These are phyloP conservation scores for Coniferiporia sulphurascens DNA, from an alignment of 1,284 basidiomycete species.

Conservation along the genomic window DNA sequence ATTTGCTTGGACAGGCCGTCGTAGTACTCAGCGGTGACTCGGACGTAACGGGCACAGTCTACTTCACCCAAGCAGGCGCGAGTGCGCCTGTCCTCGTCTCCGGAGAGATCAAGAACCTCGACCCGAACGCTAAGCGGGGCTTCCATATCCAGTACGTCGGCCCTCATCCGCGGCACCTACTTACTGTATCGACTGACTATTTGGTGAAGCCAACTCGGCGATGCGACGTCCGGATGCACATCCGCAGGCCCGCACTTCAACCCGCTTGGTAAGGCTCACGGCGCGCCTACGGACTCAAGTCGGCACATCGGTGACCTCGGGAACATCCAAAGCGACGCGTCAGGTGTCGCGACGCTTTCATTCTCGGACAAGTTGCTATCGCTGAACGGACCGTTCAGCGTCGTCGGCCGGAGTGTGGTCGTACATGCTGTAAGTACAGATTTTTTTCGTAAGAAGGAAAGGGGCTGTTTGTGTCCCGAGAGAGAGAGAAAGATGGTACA, in stretches of 20 bases:
- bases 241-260: slow-evolving; percentile 78
- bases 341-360: slow-evolving; percentile 54
- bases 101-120: slow-evolving; percentile 58
- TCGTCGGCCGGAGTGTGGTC: slow-evolving; percentile 62
- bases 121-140: slow-evolving; percentile 56
- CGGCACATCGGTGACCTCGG: slow-evolving; percentile 80
- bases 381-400: slow-evolving; percentile 64
- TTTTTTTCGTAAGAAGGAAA: background rate
- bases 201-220: slow-evolving; percentile 57
- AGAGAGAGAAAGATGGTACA: background rate
- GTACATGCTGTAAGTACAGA: slow-evolving; percentile 51
- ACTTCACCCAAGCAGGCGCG: slow-evolving; percentile 54
- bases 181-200: background rate
- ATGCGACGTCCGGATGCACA: slow-evolving; percentile 61
- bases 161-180: background rate
- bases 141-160: slow-evolving; percentile 74
- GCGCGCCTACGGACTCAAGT: slow-evolving; percentile 49
- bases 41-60: slow-evolving; percentile 56
- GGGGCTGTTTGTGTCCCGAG: background rate
- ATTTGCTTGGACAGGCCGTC: slow-evolving; percentile 44
- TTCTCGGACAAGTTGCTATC: slow-evolving; percentile 60
- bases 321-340: slow-evolving; percentile 59
- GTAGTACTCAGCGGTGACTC: slow-evolving; percentile 62
- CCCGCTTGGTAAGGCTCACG: slow-evolving; percentile 61
- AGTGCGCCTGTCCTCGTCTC: slow-evolving; percentile 55